These are phyloP conservation scores for Phytophthora colocasiae DNA, from an alignment of 352 stramenopile species.

Conservation along the genomic window DNA sequence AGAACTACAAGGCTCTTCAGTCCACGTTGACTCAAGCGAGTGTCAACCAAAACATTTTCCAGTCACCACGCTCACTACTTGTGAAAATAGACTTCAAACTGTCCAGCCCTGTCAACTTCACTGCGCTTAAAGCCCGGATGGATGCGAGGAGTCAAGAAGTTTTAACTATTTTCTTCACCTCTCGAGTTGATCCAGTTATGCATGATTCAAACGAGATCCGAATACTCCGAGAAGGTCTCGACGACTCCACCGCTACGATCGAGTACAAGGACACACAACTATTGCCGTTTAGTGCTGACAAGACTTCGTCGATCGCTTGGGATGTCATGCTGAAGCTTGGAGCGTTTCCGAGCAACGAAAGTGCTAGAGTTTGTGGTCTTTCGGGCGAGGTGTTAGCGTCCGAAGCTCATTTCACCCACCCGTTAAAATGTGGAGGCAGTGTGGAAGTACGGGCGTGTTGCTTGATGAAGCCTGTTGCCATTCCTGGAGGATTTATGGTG, in stretches of 20 bases:
- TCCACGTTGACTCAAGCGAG: neutral
- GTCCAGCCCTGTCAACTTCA: no score
- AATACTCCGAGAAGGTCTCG: no score
- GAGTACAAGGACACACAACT: neutral
- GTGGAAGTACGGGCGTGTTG: slow-evolving; percentile 1
- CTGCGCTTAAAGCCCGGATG: no score
- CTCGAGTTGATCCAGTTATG: no score
- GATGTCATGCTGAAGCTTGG: neutral
- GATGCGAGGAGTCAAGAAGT: no score
- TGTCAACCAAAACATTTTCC: neutral
- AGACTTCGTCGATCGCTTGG: neutral
- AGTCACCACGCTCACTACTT: neutral
- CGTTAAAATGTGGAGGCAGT: neutral
- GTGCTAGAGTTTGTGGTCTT: neutral
- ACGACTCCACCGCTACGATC: neutral
- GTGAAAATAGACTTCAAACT: no score
- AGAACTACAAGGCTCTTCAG: neutral
- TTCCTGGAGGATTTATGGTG: neutral
- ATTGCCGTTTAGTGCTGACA: neutral
- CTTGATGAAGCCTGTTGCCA: slow-evolving; percentile 1
- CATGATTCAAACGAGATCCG: no score
- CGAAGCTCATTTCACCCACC: neutral
- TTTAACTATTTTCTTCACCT: no score
- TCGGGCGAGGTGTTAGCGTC: neutral
- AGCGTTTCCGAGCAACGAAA: neutral